A percentile compares a stretch with the other conserved stretches of the same genome.
These are phyloP conservation scores for Aspergillus amoenus DNA, from an alignment of 2,329 filamentous ascomycete species.

Conservation along the genomic window DNA sequence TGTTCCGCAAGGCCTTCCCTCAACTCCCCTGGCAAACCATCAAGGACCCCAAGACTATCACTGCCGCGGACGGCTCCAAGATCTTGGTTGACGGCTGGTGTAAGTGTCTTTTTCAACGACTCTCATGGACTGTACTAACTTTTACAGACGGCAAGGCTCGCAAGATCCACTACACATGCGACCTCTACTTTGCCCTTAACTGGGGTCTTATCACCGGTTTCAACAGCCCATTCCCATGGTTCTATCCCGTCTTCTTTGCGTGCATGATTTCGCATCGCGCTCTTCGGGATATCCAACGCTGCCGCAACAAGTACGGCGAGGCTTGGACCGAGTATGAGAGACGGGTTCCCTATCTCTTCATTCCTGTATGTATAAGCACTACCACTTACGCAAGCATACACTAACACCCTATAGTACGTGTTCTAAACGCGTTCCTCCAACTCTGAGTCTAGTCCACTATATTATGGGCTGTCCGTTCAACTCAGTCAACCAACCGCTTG, in stretches of 20 bases:
- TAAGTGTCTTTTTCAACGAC: slow-evolving; percentile 39
- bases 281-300: slow-evolving; percentile 71
- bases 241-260: slow-evolving; percentile 79
- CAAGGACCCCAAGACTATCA: slow-evolving; percentile 76
- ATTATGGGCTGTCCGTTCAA: neutral
- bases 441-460: neutral
- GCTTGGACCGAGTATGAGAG: slow-evolving; percentile 79
- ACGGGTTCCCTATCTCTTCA: slow-evolving; percentile 79
- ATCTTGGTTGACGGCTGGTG: slow-evolving; percentile 85
- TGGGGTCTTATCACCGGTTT: slow-evolving; percentile 85
- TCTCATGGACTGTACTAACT: slow-evolving; percentile 18
- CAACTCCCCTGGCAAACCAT: slow-evolving; percentile 86
- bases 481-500: no score
- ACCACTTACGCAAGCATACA: neutral
- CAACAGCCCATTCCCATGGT: slow-evolving; percentile 81
- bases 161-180: slow-evolving; percentile 80
- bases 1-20: slow-evolving; percentile 78
- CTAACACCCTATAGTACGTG: slow-evolving; percentile 27
- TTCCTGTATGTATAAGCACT: slow-evolving; percentile 57
- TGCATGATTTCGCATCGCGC: slow-evolving; percentile 79
- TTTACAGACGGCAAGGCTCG: slow-evolving; percentile 64
- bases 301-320: slow-evolving; percentile 75
- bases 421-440: slow-evolving; percentile 23
- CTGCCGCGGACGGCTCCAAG: slow-evolving; percentile 69
- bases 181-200: slow-evolving; percentile 71